phyloP scores from a whole-genome alignment of 2,329 filamentous ascomycete genomes.

The Cryphonectria carpinicola region DNA sequence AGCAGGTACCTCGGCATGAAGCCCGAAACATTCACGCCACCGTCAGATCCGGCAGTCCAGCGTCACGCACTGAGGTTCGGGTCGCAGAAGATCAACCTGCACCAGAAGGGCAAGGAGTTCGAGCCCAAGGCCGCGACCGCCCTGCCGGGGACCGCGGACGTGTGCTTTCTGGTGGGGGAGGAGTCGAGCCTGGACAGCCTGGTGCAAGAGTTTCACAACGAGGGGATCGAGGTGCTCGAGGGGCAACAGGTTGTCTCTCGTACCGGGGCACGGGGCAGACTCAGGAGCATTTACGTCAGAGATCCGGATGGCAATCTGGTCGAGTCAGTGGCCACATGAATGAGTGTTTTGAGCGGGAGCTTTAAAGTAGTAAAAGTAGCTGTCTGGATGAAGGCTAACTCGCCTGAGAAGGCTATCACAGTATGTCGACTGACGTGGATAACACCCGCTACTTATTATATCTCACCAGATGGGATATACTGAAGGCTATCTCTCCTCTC shows the following conservation, averaged over 20 bases:
- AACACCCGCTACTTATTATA: neutral
- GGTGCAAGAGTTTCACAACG: constrained; percentile 44
- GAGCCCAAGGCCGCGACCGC: constrained; percentile 60
- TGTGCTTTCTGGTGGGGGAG: constrained; percentile 62
- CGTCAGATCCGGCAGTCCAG: constrained; percentile 39
- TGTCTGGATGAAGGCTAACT: neutral
- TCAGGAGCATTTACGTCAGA: constrained; percentile 62
- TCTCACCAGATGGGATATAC: neutral
- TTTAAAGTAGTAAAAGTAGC: too few species aligned
- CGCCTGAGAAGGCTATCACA: constrained; percentile 1
- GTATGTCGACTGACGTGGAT: neutral
- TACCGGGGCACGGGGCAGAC: constrained; percentile 57
- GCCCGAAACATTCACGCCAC: constrained; percentile 53
- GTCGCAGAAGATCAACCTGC: constrained; percentile 64
- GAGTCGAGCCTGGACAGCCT: constrained; percentile 49
- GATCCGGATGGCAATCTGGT: constrained; percentile 67
- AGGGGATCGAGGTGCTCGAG: constrained; percentile 54
- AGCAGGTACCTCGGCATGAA: constrained; percentile 60
- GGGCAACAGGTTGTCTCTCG: constrained; percentile 55
- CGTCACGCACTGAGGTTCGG: constrained; percentile 62
- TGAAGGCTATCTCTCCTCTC: neutral
- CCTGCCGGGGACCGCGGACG: constrained; percentile 59
- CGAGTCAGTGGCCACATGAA: constrained; percentile 50
- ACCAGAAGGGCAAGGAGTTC: constrained; percentile 61
- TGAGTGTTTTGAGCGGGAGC: neutral